Conservation (phyloP, 140 eudicot species). For the Oenanthe javanica region DNA sequence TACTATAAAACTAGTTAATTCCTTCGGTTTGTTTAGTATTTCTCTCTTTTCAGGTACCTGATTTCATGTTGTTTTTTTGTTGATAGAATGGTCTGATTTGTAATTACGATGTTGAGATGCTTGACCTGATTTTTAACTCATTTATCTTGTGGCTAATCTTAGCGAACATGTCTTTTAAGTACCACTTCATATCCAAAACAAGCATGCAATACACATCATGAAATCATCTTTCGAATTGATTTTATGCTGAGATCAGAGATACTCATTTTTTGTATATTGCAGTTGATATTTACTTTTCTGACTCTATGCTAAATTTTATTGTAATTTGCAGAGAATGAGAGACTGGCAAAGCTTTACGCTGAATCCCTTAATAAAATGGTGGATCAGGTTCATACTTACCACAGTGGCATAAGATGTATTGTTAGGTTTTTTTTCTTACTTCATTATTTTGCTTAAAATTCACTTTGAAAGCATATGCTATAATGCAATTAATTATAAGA, state of each 20-base stretch:
- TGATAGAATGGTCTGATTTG: background rate
- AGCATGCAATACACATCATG: background rate
- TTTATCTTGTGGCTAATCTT: background rate
- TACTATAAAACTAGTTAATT: background rate
- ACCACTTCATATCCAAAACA: background rate
- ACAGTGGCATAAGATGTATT: background rate
- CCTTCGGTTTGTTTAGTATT: background rate
- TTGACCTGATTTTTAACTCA: background rate
- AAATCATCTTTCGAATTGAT: background rate
- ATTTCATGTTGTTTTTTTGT: background rate
- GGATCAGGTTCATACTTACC: conserved; percentile 33
- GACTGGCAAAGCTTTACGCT: conserved; percentile 38
- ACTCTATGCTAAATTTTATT: conserved; percentile 6
- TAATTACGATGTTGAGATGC: background rate
- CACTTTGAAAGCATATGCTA: background rate
- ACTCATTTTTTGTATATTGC: background rate
- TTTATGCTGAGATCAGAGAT: background rate
- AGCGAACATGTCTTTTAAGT: background rate
- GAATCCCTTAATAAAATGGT: conserved; percentile 41
- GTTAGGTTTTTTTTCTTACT: background rate
- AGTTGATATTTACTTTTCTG: background rate
- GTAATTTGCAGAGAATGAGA: conserved; percentile 39
- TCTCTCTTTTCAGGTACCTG: background rate
- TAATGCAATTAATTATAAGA: conserved; percentile 4
- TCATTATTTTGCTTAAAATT: background rate